Conservation (phyloP, 2,329 filamentous ascomycete species). For the Lanzia echinophila region DNA sequence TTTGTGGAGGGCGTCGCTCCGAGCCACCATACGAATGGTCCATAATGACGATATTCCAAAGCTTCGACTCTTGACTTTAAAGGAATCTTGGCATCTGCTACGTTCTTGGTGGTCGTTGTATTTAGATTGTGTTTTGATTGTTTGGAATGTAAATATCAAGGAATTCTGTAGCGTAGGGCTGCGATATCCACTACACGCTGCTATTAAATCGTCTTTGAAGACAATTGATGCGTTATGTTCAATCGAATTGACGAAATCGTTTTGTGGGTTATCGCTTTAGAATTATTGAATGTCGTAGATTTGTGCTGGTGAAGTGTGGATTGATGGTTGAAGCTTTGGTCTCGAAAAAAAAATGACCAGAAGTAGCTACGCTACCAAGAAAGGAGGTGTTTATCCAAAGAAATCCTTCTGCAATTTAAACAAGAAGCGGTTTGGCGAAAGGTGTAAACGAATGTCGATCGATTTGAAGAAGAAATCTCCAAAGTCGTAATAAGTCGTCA, state of each 20-base stretch:
- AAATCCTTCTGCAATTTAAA: no score
- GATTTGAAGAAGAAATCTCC: no score
- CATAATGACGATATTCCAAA: neutral
- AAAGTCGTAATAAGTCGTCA: no score
- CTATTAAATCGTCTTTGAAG: neutral
- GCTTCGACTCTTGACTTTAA: neutral
- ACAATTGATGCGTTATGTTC: neutral
- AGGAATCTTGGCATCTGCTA: neutral
- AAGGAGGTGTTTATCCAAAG: no score
- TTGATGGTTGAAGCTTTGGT: neutral
- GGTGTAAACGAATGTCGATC: no score
- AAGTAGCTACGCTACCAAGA: no score
- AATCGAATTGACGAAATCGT: neutral
- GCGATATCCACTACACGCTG: no score
- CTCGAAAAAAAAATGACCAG: no score
- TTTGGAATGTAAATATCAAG: no score
- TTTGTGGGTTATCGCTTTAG: neutral
- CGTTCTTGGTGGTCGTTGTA: neutral
- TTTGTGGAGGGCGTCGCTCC: slow-evolving; percentile 43
- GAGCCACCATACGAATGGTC: slow-evolving; percentile 8
- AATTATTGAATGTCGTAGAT: neutral
- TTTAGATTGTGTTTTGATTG: neutral
- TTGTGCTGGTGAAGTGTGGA: neutral
- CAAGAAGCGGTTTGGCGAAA: no score
- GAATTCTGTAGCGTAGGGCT: no score